Evolutionary conservation across 139 green algal species (phyloP).

Genomic region (Chlorella vulgaris): DNA sequence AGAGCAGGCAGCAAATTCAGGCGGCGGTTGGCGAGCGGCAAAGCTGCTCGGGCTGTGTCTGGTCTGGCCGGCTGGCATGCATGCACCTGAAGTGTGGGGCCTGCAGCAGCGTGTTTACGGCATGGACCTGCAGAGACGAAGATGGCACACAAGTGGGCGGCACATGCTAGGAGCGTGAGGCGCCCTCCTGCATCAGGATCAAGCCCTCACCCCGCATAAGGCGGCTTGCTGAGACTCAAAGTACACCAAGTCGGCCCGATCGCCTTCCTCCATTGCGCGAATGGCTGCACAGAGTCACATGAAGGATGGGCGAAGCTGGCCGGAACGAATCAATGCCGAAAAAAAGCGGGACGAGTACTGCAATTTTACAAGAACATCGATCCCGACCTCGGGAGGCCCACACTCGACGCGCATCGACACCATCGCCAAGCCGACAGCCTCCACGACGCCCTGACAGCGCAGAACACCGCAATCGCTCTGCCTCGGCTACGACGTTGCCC

Average conservation of each 20-base stretch:
- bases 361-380: too few relatives aligned
- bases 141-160: neutral
- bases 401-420: too few relatives aligned
- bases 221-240: neutral
- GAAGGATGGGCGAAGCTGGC: neutral
- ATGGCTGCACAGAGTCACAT: neutral
- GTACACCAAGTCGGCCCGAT: neutral
- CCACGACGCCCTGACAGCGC: too few relatives aligned
- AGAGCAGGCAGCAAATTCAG: neutral
- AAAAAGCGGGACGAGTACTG: too few relatives aligned
- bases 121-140: neutral
- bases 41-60: neutral
- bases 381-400: too few relatives aligned
- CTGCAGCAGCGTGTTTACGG: neutral
- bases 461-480: too few relatives aligned
- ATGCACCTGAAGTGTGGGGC: slow-evolving; percentile 1
- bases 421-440: too few relatives aligned
- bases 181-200: neutral
- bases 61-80: neutral
- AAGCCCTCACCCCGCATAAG: neutral
- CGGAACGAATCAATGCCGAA: too few relatives aligned
- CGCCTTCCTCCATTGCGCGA: neutral
- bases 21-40: neutral
- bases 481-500: too few relatives aligned
- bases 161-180: neutral